Base-by-base conservation (phyloP, 352 stramenopile species). In the Thalassiosira exigua region DNA sequence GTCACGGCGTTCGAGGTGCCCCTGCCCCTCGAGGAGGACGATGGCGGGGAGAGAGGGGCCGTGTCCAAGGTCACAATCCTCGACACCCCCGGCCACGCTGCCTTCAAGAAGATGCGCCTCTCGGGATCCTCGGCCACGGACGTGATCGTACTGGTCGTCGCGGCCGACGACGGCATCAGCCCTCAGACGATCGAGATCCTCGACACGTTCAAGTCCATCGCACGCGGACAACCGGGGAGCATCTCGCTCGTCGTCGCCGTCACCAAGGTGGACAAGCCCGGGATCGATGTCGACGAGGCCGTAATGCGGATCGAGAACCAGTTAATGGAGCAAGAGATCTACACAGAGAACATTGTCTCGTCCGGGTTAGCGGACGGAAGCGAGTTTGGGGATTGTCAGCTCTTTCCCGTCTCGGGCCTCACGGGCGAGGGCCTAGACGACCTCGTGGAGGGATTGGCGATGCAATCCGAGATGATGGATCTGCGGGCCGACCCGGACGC, bases 61-160 rank as follows among this genome's bases (percentile, higher is more conserved):
- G 68, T 84, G 32, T 79, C 75, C 17, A 82, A 69, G 5, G 81
- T 97, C 3, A 98, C 96, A 30, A 98, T 99, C 83, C 85, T 99
- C 19, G 97, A 99, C 70, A 99, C 97, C 4, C 97, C 97, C 0
- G 97, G 96, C 7, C 97, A 99, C 81, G 97, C 97, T 29, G 96
- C 98, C 39, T 99, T 99, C 85, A 95, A 96, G 44, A 91, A 94
- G 27, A 99, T 99, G 96, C 90, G 97, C 14, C 92, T 93, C 48
- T 98, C 93, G 19, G 96, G 96, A 0, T 95, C 96, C 3, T 88
- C 95, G 36, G 94, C 97, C 5, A 96, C 96, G 0, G 97, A 99
- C 82, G 84, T 96, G 32, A 92, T 98, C 5, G 92, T 98, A 17
- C 83, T 99, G 4, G 95, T 99, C 14, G 91, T 99, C 0, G 96